Conservation (phyloP, 257 asterid genomes). For the Salvia hispanica region DNA sequence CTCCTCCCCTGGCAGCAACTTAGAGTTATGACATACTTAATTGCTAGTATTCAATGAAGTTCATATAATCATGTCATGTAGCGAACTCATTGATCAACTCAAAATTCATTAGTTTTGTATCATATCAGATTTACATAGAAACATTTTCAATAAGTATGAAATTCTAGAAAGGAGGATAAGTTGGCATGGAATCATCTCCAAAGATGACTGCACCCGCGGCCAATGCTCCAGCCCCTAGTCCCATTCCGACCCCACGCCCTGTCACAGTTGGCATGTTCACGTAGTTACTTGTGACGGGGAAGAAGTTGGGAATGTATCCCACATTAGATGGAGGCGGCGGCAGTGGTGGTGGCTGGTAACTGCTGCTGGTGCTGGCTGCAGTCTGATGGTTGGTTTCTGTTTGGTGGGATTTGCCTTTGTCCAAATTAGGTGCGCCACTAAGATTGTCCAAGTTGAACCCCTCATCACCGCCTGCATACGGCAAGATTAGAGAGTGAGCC, state of each 20-base stretch:
- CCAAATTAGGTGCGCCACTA: slow-evolving; percentile 35
- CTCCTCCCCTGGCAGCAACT: slow-evolving; percentile 50
- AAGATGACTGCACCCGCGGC: slow-evolving; percentile 85
- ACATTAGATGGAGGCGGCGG: slow-evolving; percentile 62
- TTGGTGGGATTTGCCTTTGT: slow-evolving; percentile 30
- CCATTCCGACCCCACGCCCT: slow-evolving; percentile 50
- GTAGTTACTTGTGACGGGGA: slow-evolving; percentile 54
- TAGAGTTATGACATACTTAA: slow-evolving; percentile 27
- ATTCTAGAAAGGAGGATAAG: slow-evolving; percentile 53
- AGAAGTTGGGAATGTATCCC: slow-evolving; percentile 52
- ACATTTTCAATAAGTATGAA: slow-evolving; percentile 1
- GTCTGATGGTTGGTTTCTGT: slow-evolving; percentile 39
- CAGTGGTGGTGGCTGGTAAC: slow-evolving; percentile 31
- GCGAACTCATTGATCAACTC: not conserved
- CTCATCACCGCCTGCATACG: slow-evolving; percentile 48
- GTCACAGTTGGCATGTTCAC: slow-evolving; percentile 56
- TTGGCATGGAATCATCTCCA: slow-evolving; percentile 70
- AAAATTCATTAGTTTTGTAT: not conserved
- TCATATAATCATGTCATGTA: not conserved
- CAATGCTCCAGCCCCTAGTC: slow-evolving; percentile 74
- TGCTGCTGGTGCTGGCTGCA: slow-evolving; percentile 20
- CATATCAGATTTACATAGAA: not conserved
- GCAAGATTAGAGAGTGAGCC: too few species aligned
- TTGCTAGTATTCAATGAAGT: not conserved
- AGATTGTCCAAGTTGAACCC: slow-evolving; percentile 44